These are phyloP conservation scores for Schizochytrium sp. DNA, from an alignment of 108 stramenopile species.

Conservation along the genomic window DNA sequence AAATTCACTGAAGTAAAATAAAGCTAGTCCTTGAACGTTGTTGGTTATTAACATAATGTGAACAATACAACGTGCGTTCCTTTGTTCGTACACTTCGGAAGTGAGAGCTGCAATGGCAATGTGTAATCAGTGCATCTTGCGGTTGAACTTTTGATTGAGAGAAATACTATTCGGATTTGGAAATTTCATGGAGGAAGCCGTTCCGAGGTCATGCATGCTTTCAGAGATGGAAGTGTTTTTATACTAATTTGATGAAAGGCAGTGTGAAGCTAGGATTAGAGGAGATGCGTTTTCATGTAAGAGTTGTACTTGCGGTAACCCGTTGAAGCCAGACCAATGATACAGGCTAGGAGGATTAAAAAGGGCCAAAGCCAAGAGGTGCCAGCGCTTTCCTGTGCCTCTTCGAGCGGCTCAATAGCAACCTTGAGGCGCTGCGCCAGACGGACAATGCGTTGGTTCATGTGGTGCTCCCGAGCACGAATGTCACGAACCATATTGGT, in stretches of 20 bases:
- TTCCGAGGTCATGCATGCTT: no score
- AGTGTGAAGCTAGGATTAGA: background rate
- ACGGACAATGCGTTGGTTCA: constrained; percentile 20
- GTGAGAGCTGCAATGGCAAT: no score
- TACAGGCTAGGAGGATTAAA: constrained; percentile 3
- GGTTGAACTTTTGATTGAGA: no score
- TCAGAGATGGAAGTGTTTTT: no score
- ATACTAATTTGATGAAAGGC: background rate
- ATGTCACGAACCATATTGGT: constrained; percentile 51
- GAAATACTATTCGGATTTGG: no score
- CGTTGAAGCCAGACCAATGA: background rate
- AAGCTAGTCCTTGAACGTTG: no score
- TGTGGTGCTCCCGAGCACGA: constrained; percentile 29
- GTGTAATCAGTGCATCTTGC: no score
- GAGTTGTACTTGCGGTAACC: constrained; percentile 41
- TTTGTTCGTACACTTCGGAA: no score
- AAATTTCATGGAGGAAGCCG: no score
- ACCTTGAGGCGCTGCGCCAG: constrained; percentile 29
- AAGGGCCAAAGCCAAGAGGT: constrained; percentile 38
- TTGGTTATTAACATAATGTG: no score
- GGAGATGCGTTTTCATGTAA: constrained; percentile 49
- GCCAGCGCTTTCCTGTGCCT: constrained; percentile 6
- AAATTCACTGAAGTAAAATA: no score
- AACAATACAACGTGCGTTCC: no score
- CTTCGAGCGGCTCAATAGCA: constrained; percentile 6